These are phyloP conservation scores for Dioszegia aurantiaca DNA, from an alignment of 768 basidiomycete species.

Conservation along the genomic window DNA sequence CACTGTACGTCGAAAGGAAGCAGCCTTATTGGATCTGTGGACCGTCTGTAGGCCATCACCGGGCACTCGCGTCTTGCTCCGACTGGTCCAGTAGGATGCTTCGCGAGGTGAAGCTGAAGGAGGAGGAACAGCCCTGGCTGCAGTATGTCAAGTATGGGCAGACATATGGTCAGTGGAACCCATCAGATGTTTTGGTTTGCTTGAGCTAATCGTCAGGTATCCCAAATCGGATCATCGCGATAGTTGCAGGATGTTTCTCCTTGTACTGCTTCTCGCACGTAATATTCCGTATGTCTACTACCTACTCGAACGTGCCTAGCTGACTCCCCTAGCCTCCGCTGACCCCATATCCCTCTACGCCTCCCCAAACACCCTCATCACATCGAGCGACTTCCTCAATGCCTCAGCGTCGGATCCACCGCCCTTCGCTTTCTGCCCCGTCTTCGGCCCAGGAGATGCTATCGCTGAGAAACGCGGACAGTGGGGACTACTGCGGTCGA, in stretches of 20 bases:
- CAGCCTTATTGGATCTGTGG: too few species aligned
- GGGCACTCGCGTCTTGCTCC: too few species aligned
- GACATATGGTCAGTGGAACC: conserved; percentile 11
- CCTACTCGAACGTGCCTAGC: neutral
- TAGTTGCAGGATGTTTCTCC: conserved; percentile 24
- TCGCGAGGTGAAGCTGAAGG: conserved; percentile 44
- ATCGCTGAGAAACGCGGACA: conserved; percentile 77
- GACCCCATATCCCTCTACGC: conserved; percentile 30
- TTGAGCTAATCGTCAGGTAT: conserved; percentile 21
- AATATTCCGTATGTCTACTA: conserved; percentile 8
- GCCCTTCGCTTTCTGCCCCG: conserved; percentile 90
- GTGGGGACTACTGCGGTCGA: conserved; percentile 67
- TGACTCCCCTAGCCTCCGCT: conserved; percentile 13
- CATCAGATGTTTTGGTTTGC: neutral
- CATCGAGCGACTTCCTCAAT: conserved; percentile 79
- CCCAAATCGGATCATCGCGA: conserved; percentile 35
- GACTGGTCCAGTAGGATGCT: conserved; percentile 21
- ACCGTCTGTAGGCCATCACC: too few species aligned
- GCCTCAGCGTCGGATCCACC: conserved; percentile 56
- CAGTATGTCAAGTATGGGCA: conserved; percentile 15
- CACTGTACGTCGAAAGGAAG: too few species aligned
- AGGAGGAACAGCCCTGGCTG: conserved; percentile 23
- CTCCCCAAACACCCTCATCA: conserved; percentile 35
- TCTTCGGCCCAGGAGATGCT: conserved; percentile 75
- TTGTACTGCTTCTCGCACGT: conserved; percentile 34